phyloP scores from a whole-genome alignment of 495 filamentous ascomycete species.

The Penicillium ucsense region DNA sequence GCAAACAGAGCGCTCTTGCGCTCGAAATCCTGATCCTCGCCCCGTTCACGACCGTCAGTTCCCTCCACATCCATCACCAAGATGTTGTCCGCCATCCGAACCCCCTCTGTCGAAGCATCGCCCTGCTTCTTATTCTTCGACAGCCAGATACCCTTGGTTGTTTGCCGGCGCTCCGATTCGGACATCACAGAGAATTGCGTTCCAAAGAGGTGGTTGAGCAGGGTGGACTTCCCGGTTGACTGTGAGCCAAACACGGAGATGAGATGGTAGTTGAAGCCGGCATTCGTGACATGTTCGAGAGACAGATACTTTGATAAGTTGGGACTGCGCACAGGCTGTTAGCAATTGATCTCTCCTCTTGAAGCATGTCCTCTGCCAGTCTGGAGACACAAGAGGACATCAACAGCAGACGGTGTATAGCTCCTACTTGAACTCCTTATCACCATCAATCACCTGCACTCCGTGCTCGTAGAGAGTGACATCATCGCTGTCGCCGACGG shows the following conservation, averaged over 20 bases:
- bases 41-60: conserved; percentile 90
- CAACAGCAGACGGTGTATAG: conserved; percentile 2
- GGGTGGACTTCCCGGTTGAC: conserved; percentile 95
- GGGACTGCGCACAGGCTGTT: conserved; percentile 40
- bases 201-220: conserved; percentile 92
- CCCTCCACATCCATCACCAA: conserved; percentile 99
- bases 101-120: conserved; percentile 19
- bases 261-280: conserved; percentile 97
- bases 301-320: conserved; percentile 74
- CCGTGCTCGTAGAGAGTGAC: conserved; percentile 73
- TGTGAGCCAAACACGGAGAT: conserved; percentile 98
- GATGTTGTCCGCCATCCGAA: conserved; percentile 87
- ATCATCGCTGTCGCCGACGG: conserved; percentile 58
- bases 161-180: conserved; percentile 81
- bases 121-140: conserved; percentile 74
- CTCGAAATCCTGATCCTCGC: conserved; percentile 98
- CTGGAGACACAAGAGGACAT: conserved; percentile 1
- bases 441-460: conserved; percentile 90
- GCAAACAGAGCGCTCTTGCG: conserved; percentile 95
- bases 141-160: conserved; percentile 99
- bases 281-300: conserved; percentile 65
- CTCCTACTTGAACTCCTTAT: conserved; percentile 88
- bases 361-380: background rate
- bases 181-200: conserved; percentile 97
- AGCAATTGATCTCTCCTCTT: conserved; percentile 6